Conservation (phyloP, 805 yeast species). For the Lipomyces yamanashiensis region DNA sequence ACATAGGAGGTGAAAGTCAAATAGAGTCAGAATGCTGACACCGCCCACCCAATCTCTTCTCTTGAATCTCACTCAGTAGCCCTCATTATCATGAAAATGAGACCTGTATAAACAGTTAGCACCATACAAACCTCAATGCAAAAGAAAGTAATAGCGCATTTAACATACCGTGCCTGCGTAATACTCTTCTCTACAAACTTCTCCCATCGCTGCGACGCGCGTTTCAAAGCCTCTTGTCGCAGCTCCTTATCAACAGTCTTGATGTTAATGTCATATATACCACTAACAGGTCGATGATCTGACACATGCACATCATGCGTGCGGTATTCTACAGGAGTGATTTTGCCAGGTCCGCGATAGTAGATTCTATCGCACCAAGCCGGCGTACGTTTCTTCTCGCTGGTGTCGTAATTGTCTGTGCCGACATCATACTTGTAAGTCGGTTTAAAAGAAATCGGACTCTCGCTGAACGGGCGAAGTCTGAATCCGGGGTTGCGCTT, state of each 20-base stretch:
- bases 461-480: constrained; percentile 81
- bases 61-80: constrained; percentile 2
- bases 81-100: constrained; percentile 13
- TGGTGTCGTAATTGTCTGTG: constrained; percentile 77
- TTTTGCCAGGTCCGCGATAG: constrained; percentile 54
- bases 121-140: neutral
- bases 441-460: constrained; percentile 79
- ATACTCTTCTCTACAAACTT: constrained; percentile 28
- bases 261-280: constrained; percentile 65
- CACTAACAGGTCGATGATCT: constrained; percentile 91
- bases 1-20: neutral
- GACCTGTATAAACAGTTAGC: neutral
- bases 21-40: neutral
- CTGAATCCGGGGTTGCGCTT: constrained; percentile 63
- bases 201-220: constrained; percentile 30
- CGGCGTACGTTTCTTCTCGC: constrained; percentile 91
- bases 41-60: neutral
- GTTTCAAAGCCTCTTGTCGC: constrained; percentile 26
- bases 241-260: constrained; percentile 63
- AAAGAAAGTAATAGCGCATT: too few relatives aligned
- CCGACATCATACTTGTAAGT: constrained; percentile 95
- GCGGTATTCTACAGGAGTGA: constrained; percentile 65
- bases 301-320: constrained; percentile 67
- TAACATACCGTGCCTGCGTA: constrained; percentile 21
- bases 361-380: constrained; percentile 97